phyloP scores from a whole-genome alignment of 2,329 filamentous ascomycete species.

The Acephala macrosclerotiorum region DNA sequence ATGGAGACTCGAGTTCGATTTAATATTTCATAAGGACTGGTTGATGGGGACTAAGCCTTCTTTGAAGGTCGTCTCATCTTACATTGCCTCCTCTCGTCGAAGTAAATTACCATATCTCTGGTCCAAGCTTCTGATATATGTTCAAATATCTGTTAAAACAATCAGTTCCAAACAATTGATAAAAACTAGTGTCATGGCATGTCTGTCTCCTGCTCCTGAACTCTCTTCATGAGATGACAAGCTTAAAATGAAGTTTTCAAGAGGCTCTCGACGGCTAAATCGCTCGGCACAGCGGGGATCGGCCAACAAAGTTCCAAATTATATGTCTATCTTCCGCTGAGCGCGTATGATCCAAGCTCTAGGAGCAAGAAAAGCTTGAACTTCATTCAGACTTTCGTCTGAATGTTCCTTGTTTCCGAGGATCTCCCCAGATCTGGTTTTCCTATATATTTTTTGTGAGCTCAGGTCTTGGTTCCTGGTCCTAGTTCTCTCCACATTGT shows the following conservation, averaged over 20 bases:
- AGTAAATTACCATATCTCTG: background rate
- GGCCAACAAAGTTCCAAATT: background rate
- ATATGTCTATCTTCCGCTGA: background rate
- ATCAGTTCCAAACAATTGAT: background rate
- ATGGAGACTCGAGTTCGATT: background rate
- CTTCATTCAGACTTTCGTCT: background rate
- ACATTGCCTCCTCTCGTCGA: background rate
- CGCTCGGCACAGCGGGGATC: background rate
- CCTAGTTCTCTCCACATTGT: background rate
- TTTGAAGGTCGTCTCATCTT: background rate
- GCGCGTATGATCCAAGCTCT: conserved; percentile 4
- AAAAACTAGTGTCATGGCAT: background rate
- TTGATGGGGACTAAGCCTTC: background rate
- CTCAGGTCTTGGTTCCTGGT: background rate
- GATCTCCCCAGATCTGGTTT: background rate
- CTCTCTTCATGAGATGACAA: background rate
- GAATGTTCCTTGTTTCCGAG: conserved; percentile 4
- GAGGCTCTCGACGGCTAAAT: background rate
- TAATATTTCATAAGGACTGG: background rate
- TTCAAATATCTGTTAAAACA: background rate
- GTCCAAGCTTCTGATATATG: background rate
- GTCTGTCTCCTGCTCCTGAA: background rate
- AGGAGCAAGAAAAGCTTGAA: background rate
- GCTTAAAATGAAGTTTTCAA: background rate
- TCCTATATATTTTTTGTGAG: background rate